Conservation (phyloP, 2,329 filamentous ascomycete genomes). For the Cladosporium austrohemisphaericum region DNA sequence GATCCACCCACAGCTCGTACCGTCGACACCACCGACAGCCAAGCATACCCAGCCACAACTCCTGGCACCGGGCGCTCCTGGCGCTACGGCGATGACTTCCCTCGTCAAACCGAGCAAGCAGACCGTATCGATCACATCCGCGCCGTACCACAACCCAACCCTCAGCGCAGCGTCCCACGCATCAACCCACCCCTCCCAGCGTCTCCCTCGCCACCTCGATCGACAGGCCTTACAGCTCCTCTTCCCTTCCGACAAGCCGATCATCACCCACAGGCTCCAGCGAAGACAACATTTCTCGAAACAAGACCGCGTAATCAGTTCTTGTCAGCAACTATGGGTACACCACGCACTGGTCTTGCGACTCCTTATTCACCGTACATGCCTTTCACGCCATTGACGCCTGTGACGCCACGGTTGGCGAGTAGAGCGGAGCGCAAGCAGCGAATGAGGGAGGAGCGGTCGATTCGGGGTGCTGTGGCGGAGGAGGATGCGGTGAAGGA, state of each 20-base stretch:
- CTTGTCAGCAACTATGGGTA: conserved; percentile 26
- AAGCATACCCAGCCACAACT: conserved; percentile 28
- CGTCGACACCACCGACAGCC: conserved; percentile 27
- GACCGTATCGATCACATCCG: conserved; percentile 25
- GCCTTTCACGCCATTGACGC: conserved; percentile 70
- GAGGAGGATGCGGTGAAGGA: conserved; percentile 60
- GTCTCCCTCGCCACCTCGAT: background rate
- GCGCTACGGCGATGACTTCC: conserved; percentile 18
- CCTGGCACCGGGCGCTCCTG: conserved; percentile 28
- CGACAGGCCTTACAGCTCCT: conserved; percentile 1
- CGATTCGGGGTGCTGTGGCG: conserved; percentile 52
- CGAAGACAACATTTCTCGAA: conserved; percentile 44
- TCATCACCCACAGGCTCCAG: conserved; percentile 17
- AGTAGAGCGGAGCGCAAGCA: conserved; percentile 67
- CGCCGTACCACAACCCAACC: conserved; percentile 25
- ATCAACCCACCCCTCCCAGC: background rate
- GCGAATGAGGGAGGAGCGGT: conserved; percentile 59
- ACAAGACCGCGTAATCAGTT: conserved; percentile 25
- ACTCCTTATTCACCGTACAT: conserved; percentile 78
- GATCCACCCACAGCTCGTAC: conserved; percentile 41
- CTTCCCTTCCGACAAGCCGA: conserved; percentile 10
- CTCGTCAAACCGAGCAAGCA: background rate
- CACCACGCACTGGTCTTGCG: conserved; percentile 54
- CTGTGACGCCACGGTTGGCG: conserved; percentile 71
- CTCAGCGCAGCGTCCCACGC: conserved; percentile 19